Conservation (phyloP, 192 early-diverging fungal genomes). For the Phlyctochytrium bullatum region DNA sequence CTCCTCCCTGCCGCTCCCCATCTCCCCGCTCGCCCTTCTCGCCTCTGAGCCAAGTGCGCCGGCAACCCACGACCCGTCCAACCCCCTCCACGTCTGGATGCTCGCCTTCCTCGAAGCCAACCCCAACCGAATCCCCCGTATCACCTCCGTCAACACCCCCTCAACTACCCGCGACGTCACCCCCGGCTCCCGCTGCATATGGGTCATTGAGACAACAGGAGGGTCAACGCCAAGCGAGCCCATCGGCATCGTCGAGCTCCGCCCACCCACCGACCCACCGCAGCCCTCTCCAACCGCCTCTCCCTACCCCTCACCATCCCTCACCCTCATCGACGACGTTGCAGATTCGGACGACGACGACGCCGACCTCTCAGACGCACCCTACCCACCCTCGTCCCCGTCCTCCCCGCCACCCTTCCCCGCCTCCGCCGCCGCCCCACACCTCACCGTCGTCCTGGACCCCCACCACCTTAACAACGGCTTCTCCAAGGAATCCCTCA, state of each 20-base stretch:
- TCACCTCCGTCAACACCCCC: not conserved
- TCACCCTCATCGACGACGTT: not conserved
- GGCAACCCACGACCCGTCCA: not conserved
- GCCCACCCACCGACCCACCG: not conserved
- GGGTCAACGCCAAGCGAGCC: not conserved
- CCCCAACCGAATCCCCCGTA: too few species aligned
- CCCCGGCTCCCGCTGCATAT: not conserved
- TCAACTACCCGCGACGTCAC: not conserved
- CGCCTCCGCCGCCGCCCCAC: not conserved
- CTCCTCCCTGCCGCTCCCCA: not conserved
- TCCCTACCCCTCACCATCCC: not conserved
- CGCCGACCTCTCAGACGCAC: too few species aligned
- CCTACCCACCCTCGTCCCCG: too few species aligned
- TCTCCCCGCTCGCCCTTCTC: not conserved
- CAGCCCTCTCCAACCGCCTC: not conserved
- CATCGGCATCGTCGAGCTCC: not conserved
- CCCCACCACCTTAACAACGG: not conserved
- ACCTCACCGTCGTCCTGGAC: not conserved
- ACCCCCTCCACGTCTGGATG: not conserved
- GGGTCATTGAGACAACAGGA: not conserved
- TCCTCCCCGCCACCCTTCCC: not conserved
- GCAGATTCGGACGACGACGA: too few species aligned
- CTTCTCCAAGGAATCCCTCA: not conserved
- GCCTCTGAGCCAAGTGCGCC: too few species aligned
- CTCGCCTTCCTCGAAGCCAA: not conserved